Conservation (phyloP, 441 rosid genomes). For the Breynia disticha region DNA sequence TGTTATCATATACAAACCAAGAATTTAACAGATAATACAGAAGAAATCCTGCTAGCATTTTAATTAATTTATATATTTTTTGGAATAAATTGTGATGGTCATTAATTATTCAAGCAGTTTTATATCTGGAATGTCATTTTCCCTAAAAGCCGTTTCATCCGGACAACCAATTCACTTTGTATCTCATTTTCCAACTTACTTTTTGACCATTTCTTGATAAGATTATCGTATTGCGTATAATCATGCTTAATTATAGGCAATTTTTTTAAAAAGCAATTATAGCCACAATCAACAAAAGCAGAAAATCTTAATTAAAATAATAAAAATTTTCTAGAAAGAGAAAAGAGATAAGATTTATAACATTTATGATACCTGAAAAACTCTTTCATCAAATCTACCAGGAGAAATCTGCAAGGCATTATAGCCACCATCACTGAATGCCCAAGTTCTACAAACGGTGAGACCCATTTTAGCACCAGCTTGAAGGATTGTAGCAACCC, state of each 20-base stretch:
- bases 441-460: constrained; percentile 93
- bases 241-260: no score
- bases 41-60: not conserved
- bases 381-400: constrained; percentile 77
- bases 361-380: constrained; percentile 52
- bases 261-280: no score
- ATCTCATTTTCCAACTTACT: no score
- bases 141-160: no score
- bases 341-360: not conserved
- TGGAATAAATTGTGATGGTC: not conserved
- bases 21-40: not conserved
- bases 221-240: no score
- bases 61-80: not conserved
- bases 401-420: constrained; percentile 91
- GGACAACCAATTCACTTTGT: no score
- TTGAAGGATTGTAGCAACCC: constrained; percentile 60
- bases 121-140: no score
- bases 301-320: no score
- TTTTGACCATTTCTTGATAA: no score
- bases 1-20: not conserved
- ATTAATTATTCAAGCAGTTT: no score
- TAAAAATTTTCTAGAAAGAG: no score
- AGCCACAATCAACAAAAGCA: no score
- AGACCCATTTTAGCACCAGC: constrained; percentile 91
- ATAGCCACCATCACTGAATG: constrained; percentile 86